Percentiles rank a stretch among this genome's conserved stretches.
Conservation (phyloP, 164 flowering plant species). For the Amborella trichopoda region DNA sequence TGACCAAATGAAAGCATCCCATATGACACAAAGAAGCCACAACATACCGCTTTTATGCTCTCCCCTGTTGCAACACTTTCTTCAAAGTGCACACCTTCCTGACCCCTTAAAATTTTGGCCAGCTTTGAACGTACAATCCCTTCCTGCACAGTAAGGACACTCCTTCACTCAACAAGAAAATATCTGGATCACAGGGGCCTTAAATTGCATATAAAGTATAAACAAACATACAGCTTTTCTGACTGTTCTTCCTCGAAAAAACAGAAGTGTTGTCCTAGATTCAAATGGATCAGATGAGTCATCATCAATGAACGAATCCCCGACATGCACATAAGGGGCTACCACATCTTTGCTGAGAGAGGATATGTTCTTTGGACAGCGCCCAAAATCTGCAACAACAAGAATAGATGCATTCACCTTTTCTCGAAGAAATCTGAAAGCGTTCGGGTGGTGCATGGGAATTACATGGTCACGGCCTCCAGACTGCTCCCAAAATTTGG, state of each 20-base stretch:
- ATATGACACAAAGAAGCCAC: no score
- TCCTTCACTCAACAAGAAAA: no score
- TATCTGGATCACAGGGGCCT: no score
- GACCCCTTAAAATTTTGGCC: constrained; percentile 42
- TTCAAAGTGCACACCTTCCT: constrained; percentile 68
- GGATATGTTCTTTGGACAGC: constrained; percentile 52
- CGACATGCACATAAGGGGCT: constrained; percentile 90
- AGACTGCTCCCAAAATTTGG: constrained; percentile 73
- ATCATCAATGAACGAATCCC: constrained; percentile 63
- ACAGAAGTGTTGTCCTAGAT: constrained; percentile 69
- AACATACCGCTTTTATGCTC: constrained; percentile 62
- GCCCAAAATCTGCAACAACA: constrained; percentile 92
- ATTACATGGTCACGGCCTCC: constrained; percentile 90
- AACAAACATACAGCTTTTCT: constrained; percentile 75
- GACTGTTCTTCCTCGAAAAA: constrained; percentile 78
- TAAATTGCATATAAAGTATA: no score
- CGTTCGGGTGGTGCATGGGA: constrained; percentile 97
- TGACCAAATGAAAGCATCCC: no score
- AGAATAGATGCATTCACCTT: constrained; percentile 81
- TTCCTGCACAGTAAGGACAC: constrained; percentile 56
- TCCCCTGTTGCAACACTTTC: constrained; percentile 45
- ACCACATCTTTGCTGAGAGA: constrained; percentile 83
- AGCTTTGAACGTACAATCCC: constrained; percentile 76
- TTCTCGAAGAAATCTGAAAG: constrained; percentile 77
- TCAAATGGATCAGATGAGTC: constrained; percentile 54